Conservation (phyloP, 1,284 basidiomycete species). For the Trametes versicolor region DNA sequence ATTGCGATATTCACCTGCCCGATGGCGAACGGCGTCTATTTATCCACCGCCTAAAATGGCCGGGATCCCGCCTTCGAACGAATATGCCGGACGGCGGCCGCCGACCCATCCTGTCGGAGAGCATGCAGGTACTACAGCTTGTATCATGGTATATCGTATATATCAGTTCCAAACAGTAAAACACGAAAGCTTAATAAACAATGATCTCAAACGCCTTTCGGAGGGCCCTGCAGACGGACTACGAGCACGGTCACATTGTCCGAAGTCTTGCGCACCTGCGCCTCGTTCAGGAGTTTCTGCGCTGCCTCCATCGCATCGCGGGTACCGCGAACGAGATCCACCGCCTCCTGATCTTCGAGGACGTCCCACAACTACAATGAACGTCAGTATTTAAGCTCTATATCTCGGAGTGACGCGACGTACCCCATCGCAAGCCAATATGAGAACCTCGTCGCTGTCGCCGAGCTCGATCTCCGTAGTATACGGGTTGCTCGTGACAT, state of each 20-base stretch:
- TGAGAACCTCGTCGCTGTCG: constrained; percentile 92
- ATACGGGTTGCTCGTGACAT: constrained; percentile 97
- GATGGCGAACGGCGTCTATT: constrained; percentile 21
- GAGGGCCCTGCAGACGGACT: constrained; percentile 70
- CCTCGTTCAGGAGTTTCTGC: constrained; percentile 83
- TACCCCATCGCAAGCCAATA: constrained; percentile 98
- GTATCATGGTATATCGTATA: not conserved
- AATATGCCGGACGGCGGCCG: not conserved
- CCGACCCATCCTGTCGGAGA: too few relatives aligned
- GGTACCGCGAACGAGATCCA: constrained; percentile 83
- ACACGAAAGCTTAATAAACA: too few relatives aligned
- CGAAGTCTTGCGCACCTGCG: constrained; percentile 86
- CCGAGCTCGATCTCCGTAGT: constrained; percentile 95
- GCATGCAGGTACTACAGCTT: not conserved
- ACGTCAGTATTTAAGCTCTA: not conserved
- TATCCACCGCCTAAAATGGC: not conserved
- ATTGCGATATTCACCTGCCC: constrained; percentile 6
- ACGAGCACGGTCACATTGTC: constrained; percentile 91
- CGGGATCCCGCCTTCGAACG: not conserved
- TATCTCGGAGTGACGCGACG: constrained; percentile 46
- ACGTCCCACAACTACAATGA: constrained; percentile 92
- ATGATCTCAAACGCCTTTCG: constrained; percentile 17
- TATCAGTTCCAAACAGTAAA: too few relatives aligned
- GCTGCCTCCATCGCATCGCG: constrained; percentile 88
- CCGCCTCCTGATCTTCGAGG: constrained; percentile 90